Conservation (phyloP, 2,329 filamentous ascomycete species). For the Fusarium hainanense region DNA sequence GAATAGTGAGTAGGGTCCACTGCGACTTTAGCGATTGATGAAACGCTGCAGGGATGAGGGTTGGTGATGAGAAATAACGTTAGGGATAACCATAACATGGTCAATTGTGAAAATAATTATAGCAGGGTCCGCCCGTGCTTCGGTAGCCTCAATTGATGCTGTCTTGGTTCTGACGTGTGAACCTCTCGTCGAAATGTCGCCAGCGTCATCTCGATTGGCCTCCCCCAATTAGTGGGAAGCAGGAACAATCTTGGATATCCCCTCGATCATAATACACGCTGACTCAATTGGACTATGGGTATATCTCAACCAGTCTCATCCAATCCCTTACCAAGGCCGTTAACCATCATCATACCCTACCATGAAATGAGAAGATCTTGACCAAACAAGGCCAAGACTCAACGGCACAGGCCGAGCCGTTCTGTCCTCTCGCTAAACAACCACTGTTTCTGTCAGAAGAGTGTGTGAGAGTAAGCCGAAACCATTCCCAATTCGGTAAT, state of each 20-base stretch:
- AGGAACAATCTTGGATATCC: too few relatives aligned
- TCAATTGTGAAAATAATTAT: background rate
- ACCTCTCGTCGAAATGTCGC: too few relatives aligned
- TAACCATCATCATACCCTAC: too few relatives aligned
- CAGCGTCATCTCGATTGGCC: too few relatives aligned
- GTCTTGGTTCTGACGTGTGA: too few relatives aligned
- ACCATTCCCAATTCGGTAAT: slow-evolving; percentile 5
- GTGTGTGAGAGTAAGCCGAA: background rate
- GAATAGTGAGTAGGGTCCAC: background rate
- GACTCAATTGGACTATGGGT: accelerated
- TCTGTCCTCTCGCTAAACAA: background rate
- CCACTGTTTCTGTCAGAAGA: background rate
- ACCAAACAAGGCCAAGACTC: background rate
- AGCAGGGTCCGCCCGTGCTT: background rate
- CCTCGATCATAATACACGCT: background rate
- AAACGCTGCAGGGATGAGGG: background rate
- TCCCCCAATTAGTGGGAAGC: too few relatives aligned
- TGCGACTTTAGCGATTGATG: too few relatives aligned
- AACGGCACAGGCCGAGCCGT: background rate
- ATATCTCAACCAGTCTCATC: background rate
- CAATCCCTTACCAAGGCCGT: background rate
- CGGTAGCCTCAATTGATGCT: too few relatives aligned
- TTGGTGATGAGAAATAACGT: background rate
- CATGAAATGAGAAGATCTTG: background rate
- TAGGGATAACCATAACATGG: background rate